Conservation (phyloP, 371 early-diverging fungal genomes). For the Lichtheimia hyalospora region DNA sequence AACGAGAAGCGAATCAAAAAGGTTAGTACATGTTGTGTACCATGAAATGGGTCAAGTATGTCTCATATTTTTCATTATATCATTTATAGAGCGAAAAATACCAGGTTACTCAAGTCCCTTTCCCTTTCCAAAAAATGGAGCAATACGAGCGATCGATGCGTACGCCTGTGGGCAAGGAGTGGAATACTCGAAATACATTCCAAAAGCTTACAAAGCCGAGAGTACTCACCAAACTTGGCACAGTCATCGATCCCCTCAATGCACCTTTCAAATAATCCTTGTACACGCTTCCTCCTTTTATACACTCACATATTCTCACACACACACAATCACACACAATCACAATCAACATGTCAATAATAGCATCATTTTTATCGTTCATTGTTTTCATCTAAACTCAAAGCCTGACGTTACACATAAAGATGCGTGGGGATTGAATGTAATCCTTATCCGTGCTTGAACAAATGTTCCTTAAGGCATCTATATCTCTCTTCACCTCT, state of each 20-base stretch:
- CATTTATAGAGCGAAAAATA: slow-evolving; percentile 67
- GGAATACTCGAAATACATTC: slow-evolving; percentile 84
- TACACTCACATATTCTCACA: background rate
- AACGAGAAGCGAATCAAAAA: slow-evolving; percentile 84
- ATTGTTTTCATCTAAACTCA: too few species aligned
- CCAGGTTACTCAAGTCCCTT: slow-evolving; percentile 71
- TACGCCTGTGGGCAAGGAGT: slow-evolving; percentile 91
- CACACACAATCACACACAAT: background rate
- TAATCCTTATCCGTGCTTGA: too few species aligned
- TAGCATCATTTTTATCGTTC: background rate
- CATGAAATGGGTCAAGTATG: background rate
- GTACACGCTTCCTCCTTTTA: background rate
- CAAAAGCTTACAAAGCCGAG: slow-evolving; percentile 77
- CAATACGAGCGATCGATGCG: slow-evolving; percentile 88
- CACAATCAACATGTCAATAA: background rate
- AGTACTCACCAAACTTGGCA: slow-evolving; percentile 82
- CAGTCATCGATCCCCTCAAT: slow-evolving; percentile 83
- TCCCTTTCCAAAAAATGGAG: slow-evolving; percentile 81
- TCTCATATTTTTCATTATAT: background rate
- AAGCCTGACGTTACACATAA: too few species aligned
- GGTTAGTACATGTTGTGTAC: slow-evolving; percentile 33
- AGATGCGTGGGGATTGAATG: too few species aligned
- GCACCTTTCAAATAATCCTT: slow-evolving; percentile 23
- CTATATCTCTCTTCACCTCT: too few species aligned
- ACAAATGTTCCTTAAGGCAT: too few species aligned